These are phyloP conservation scores for Mucor saturninus DNA, from an alignment of 371 early-diverging fungal genomes.

Conservation along the genomic window DNA sequence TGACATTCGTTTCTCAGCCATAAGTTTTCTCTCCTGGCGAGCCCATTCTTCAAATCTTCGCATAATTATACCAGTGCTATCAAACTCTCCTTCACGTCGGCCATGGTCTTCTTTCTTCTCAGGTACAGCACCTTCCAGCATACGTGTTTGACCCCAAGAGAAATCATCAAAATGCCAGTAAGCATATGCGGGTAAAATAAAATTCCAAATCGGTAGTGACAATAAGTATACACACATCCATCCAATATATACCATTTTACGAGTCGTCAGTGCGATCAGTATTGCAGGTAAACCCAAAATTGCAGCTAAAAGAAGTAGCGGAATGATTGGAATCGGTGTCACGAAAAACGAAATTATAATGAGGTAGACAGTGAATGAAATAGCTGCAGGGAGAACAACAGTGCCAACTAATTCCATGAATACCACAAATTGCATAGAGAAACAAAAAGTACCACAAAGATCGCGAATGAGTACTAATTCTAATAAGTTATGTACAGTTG, in stretches of 20 bases:
- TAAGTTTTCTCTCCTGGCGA: constrained; percentile 33
- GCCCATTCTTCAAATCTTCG: constrained; percentile 56
- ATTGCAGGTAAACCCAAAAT: constrained; percentile 88
- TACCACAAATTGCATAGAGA: constrained; percentile 95
- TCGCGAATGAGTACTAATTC: constrained; percentile 90
- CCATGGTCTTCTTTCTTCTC: constrained; percentile 69
- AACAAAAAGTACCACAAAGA: constrained; percentile 95
- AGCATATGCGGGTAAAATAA: constrained; percentile 90
- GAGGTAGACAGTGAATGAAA: constrained; percentile 80
- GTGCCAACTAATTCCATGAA: constrained; percentile 95
- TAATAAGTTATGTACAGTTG: constrained; percentile 92
- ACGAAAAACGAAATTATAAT: constrained; percentile 69
- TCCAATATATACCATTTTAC: constrained; percentile 80
- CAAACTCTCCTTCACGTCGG: constrained; percentile 55
- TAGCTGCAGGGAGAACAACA: constrained; percentile 91
- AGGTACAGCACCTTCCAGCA: constrained; percentile 69
- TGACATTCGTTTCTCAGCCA: constrained; percentile 27
- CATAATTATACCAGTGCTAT: constrained; percentile 54
- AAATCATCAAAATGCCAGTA: constrained; percentile 99
- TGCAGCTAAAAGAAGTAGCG: constrained; percentile 69
- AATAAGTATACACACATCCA: constrained; percentile 93
- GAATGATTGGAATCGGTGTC: constrained; percentile 61
- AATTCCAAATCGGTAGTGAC: constrained; percentile 93
- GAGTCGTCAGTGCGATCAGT: constrained; percentile 83
- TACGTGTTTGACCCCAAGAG: constrained; percentile 94